Percentiles rank a stretch among this genome's conserved stretches.
These are phyloP conservation scores for Mycena sanguinolenta DNA, from an alignment of 768 basidiomycete species.

Conservation along the genomic window DNA sequence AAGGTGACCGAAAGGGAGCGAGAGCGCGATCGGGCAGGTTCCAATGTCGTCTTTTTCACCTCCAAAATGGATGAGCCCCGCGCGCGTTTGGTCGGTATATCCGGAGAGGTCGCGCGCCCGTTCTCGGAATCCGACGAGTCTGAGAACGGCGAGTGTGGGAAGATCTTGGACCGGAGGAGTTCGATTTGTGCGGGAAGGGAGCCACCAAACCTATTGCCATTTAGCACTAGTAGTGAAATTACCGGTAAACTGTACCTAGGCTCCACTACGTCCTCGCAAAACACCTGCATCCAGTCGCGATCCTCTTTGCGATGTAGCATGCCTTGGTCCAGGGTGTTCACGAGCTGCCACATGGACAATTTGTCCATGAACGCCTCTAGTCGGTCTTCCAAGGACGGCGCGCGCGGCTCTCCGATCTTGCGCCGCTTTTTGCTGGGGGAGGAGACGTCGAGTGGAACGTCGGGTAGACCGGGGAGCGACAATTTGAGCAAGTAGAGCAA, in stretches of 20 bases:
- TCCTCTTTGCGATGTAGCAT: slow-evolving; percentile 46
- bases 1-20: slow-evolving; percentile 70
- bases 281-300: slow-evolving; percentile 82
- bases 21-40: slow-evolving; percentile 40
- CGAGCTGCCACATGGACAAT: slow-evolving; percentile 82
- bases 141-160: slow-evolving; percentile 72
- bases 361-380: slow-evolving; percentile 85
- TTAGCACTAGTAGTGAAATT: neutral
- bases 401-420: slow-evolving; percentile 33
- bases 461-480: slow-evolving; percentile 63
- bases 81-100: slow-evolving; percentile 28
- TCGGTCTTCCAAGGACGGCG: slow-evolving; percentile 58
- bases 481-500: slow-evolving; percentile 77
- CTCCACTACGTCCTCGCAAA: slow-evolving; percentile 77
- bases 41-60: slow-evolving; percentile 19
- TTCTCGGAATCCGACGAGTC: slow-evolving; percentile 51
- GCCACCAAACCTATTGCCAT: slow-evolving; percentile 64
- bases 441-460: slow-evolving; percentile 41
- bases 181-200: slow-evolving; percentile 65
- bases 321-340: slow-evolving; percentile 51
- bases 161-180: slow-evolving; percentile 76
- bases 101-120: slow-evolving; percentile 16
- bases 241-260: slow-evolving; percentile 59
- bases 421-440: slow-evolving; percentile 44
- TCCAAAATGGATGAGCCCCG: slow-evolving; percentile 21